Conservation (phyloP, 1,139 yeast genomes). For the Blastobotrys elegans region DNA sequence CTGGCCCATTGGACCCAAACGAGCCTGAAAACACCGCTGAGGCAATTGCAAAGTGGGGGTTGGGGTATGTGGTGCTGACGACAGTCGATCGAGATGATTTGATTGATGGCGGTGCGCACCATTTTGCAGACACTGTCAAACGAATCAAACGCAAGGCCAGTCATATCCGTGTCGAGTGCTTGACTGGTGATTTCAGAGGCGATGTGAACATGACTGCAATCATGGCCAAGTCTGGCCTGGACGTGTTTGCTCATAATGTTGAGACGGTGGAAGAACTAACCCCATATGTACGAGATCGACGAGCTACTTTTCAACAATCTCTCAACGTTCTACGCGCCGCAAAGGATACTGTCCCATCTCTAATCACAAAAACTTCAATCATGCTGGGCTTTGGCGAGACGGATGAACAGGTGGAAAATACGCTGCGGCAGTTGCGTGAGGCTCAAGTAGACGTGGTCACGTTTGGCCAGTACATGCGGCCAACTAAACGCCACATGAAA, state of each 20-base stretch:
- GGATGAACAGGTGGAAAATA: slow-evolving; percentile 77
- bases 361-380: slow-evolving; percentile 87
- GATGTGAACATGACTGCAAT: slow-evolving; percentile 73
- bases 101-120: slow-evolving; percentile 88
- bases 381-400: slow-evolving; percentile 98
- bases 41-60: slow-evolving; percentile 96
- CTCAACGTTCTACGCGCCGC: slow-evolving; percentile 74
- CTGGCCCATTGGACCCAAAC: slow-evolving; percentile 86
- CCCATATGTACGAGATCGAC: slow-evolving; percentile 90
- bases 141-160: slow-evolving; percentile 86
- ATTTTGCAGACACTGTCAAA: slow-evolving; percentile 81
- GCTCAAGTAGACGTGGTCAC: slow-evolving; percentile 91
- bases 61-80: slow-evolving; percentile 95
- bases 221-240: slow-evolving; percentile 82
- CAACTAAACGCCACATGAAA: slow-evolving; percentile 97
- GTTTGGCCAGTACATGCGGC: slow-evolving; percentile 99
- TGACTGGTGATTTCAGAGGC: slow-evolving; percentile 95
- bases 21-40: slow-evolving; percentile 98
- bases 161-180: slow-evolving; percentile 84
- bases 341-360: slow-evolving; percentile 64
- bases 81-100: slow-evolving; percentile 98
- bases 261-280: slow-evolving; percentile 96
- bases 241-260: slow-evolving; percentile 94
- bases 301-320: slow-evolving; percentile 93
- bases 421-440: slow-evolving; percentile 69